Conservation (phyloP, 345 rosid genomes). For the Aquilaria yunnanensis region DNA sequence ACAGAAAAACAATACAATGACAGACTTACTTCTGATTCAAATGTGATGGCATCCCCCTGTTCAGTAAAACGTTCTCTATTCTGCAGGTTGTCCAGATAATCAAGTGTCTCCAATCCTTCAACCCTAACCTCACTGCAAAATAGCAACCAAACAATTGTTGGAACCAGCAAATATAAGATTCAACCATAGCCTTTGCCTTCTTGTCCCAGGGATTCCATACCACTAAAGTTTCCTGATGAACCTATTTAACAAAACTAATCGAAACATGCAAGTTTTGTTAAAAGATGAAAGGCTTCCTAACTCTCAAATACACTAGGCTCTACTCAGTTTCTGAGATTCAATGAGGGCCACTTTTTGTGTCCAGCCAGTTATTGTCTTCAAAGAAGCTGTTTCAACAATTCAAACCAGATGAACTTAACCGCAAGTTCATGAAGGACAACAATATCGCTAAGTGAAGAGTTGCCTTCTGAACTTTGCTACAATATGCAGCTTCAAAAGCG, state of each 20-base stretch:
- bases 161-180: not conserved
- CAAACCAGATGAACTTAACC: too few species aligned
- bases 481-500: too few species aligned
- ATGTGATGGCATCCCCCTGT: conserved; percentile 94
- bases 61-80: conserved; percentile 81
- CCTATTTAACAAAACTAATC: not conserved
- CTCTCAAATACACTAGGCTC: too few species aligned
- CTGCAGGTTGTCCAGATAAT: conserved; percentile 89
- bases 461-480: too few species aligned
- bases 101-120: conserved; percentile 88
- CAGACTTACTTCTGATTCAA: conserved; percentile 75
- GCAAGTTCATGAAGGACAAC: too few species aligned
- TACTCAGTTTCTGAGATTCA: too few species aligned
- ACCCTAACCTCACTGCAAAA: conserved; percentile 86
- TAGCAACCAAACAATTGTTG: conserved; percentile 20
- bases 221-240: not conserved
- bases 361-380: too few species aligned
- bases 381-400: too few species aligned
- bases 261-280: too few species aligned
- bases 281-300: too few species aligned
- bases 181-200: not conserved
- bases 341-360: too few species aligned
- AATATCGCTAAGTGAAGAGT: too few species aligned
- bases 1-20: not conserved
- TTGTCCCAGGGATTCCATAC: not conserved